A percentile compares a stretch with the other conserved stretches of the same genome.
These are phyloP conservation scores for Sistotremastrum suecicum DNA, from an alignment of 768 basidiomycete species.

Conservation along the genomic window DNA sequence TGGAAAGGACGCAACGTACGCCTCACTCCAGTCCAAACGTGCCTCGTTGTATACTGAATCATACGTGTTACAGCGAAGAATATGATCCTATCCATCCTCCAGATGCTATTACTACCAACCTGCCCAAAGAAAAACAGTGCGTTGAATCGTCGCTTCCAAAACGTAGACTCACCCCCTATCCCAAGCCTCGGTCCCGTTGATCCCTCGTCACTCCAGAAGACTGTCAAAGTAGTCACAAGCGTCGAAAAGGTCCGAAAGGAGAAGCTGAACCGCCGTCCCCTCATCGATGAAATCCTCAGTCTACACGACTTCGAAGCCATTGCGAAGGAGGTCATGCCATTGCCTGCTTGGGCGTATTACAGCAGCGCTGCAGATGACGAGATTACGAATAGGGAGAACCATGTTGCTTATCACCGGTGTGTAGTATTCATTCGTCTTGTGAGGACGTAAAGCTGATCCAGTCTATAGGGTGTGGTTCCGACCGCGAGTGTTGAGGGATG, in stretches of 20 bases:
- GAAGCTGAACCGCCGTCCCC: slow-evolving; percentile 48
- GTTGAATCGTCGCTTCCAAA: slow-evolving; percentile 8
- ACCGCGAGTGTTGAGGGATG: slow-evolving; percentile 73
- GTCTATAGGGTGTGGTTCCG: slow-evolving; percentile 65
- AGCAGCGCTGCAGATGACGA: slow-evolving; percentile 96
- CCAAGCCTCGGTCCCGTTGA: slow-evolving; percentile 55
- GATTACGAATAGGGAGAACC: slow-evolving; percentile 81
- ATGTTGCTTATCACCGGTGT: slow-evolving; percentile 80
- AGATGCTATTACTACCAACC: slow-evolving; percentile 59
- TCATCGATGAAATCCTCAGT: slow-evolving; percentile 68
- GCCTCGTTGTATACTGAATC: neutral
- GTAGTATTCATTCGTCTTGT: neutral
- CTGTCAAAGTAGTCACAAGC: slow-evolving; percentile 48
- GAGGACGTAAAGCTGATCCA: slow-evolving; percentile 11
- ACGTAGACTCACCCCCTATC: slow-evolving; percentile 12
- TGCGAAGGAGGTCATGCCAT: slow-evolving; percentile 65
- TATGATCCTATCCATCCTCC: slow-evolving; percentile 88
- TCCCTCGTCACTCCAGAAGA: slow-evolving; percentile 46
- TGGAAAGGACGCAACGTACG: slow-evolving; percentile 80
- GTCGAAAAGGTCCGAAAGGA: slow-evolving; percentile 58
- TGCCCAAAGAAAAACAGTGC: slow-evolving; percentile 78
- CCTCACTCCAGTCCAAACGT: slow-evolving; percentile 1
- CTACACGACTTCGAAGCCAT: slow-evolving; percentile 93
- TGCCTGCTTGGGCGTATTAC: slow-evolving; percentile 94
- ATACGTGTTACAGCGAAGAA: slow-evolving; percentile 36